Conservation (phyloP, 306 rosid species). For the Luffa acutangula region DNA sequence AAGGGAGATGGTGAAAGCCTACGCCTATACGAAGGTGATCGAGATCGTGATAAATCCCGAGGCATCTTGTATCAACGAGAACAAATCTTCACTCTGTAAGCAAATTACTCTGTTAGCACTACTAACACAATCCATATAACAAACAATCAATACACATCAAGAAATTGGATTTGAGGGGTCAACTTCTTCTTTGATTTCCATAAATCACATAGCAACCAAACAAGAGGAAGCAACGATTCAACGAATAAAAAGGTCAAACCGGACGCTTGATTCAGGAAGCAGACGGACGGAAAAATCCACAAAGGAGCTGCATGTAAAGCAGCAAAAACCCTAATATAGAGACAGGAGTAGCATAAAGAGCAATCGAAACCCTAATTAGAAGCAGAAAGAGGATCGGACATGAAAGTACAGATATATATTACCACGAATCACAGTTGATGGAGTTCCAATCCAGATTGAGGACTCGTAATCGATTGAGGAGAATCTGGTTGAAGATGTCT, state of each 20-base stretch:
- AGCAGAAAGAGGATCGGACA: neutral
- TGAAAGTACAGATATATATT: neutral
- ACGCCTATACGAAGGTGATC: slow-evolving; percentile 73
- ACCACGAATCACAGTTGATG: neutral
- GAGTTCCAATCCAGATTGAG: neutral
- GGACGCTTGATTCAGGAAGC: slow-evolving; percentile 7
- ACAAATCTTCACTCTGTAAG: slow-evolving; percentile 6
- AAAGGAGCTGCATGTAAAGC: neutral
- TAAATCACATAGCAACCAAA: neutral
- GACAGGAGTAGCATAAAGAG: neutral
- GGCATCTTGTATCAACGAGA: slow-evolving; percentile 47
- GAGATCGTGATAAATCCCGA: slow-evolving; percentile 72
- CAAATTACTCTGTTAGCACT: neutral
- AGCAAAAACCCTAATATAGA: slow-evolving; percentile 1
- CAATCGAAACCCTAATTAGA: neutral
- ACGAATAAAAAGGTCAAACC: slow-evolving; percentile 1
- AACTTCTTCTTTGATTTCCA: neutral
- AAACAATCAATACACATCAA: neutral
- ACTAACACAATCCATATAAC: neutral
- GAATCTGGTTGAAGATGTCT: neutral
- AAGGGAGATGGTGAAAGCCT: slow-evolving; percentile 79
- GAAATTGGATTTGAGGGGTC: neutral
- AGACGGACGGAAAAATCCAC: neutral
- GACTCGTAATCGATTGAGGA: neutral
- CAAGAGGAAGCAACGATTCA: neutral